Conservation (phyloP, 1,284 basidiomycete species). For the Microbotryum silenes-acaulis region DNA sequence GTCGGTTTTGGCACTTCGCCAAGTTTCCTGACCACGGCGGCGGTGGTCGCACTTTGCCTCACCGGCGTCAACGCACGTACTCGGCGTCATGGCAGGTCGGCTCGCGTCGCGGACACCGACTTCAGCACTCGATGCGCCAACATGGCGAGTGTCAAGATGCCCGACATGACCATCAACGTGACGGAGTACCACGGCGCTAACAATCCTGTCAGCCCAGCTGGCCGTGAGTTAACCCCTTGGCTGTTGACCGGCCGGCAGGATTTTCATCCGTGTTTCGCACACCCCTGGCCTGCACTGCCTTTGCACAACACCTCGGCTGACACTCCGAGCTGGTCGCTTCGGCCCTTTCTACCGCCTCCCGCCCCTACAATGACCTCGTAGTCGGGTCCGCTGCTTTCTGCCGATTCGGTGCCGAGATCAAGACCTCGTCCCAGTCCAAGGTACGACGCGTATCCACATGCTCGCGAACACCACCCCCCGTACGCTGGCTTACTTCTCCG, state of each 20-base stretch:
- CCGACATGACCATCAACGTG: neutral
- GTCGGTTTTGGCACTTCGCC: neutral
- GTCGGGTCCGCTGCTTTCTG: conserved; percentile 21
- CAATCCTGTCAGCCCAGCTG: neutral
- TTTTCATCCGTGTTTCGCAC: neutral
- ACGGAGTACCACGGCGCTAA: neutral
- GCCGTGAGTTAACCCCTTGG: neutral
- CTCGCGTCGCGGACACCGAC: too few relatives aligned
- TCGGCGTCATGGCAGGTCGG: neutral
- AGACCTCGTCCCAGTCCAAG: conserved; percentile 15
- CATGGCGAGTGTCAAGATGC: too few relatives aligned
- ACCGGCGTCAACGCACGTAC: neutral
- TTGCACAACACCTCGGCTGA: conserved; percentile 1
- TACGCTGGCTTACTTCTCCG: neutral
- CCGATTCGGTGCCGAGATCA: conserved; percentile 27
- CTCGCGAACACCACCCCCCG: neutral
- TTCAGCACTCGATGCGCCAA: too few relatives aligned
- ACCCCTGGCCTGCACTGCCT: conserved; percentile 2
- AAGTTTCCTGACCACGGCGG: neutral
- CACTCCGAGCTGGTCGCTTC: neutral
- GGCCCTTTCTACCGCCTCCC: neutral
- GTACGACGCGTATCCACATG: neutral
- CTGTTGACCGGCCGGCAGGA: neutral
- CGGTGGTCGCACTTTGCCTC: neutral
- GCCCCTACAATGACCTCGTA: conserved; percentile 10